These are phyloP conservation scores for Colletotrichum eremochloae DNA, from an alignment of 2,329 filamentous ascomycete genomes.

Conservation along the genomic window DNA sequence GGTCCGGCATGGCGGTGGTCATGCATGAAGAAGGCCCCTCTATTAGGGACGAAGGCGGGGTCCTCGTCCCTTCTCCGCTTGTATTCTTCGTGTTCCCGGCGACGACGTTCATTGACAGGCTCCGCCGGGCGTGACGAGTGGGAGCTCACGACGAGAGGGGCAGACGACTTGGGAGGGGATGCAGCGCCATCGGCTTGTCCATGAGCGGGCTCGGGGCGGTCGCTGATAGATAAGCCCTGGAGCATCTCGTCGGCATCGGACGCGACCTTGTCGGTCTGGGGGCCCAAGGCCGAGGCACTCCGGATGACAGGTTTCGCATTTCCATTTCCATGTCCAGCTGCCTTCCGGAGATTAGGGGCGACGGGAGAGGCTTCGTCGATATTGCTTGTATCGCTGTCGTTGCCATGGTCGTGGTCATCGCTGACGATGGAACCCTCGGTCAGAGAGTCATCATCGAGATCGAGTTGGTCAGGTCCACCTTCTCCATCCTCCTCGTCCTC, in stretches of 20 bases:
- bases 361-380: conserved; percentile 69
- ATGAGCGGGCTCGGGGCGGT: conserved; percentile 56
- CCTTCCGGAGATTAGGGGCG: conserved; percentile 56
- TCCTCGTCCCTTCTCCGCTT: conserved; percentile 89
- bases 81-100: conserved; percentile 92
- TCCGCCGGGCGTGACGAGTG: conserved; percentile 65
- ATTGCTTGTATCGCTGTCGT: conserved; percentile 75
- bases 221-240: conserved; percentile 63
- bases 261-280: conserved; percentile 53
- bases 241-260: conserved; percentile 72
- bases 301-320: conserved; percentile 51
- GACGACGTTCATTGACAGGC: conserved; percentile 76
- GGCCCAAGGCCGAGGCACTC: conserved; percentile 52
- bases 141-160: conserved; percentile 69
- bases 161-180: conserved; percentile 57
- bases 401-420: conserved; percentile 71
- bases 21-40: conserved; percentile 97
- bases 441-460: conserved; percentile 75
- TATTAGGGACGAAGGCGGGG: conserved; percentile 92
- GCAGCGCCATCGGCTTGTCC: conserved; percentile 60
- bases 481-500: conserved; percentile 81
- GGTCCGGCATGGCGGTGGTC: conserved; percentile 87
- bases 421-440: conserved; percentile 74
- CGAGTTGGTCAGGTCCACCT: conserved; percentile 65
- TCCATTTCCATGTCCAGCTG: conserved; percentile 59